Base-by-base conservation (phyloP, 2,329 filamentous ascomycete genomes). In the Diplodia intermedia region DNA sequence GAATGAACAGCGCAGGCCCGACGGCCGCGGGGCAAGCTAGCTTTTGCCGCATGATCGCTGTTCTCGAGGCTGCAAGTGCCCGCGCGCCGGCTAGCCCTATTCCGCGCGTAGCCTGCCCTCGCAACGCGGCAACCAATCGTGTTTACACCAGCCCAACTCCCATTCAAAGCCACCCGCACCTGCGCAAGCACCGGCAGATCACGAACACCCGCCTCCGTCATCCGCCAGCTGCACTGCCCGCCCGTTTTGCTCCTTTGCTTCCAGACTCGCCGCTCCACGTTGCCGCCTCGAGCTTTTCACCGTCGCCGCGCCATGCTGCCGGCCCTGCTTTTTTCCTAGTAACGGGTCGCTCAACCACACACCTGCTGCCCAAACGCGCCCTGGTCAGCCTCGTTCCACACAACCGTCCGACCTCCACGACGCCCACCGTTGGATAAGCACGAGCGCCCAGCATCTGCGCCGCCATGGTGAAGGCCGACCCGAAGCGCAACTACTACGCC, bases 401-500 rank as follows among this genome's bases (percentile, higher is more conserved):
- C 14, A 3, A 20, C 65, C 31, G 29, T 49, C 23, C 63, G 49
- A 56, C 53, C 52, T 57, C 54, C 65, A 60, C 65, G 65, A 40
- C 65, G 65, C n/a, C 18, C 38, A 31, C 31, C 23, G 60, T 47
- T 38, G 43, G 43, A 18, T 52, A n/a, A 63, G 47, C 60, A 36
- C 43, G 3, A 23, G 26, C 40, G 47, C 60, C 12, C 47, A 63
- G 29, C 18, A 63, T n/a, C 36, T 31, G 60, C 60, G 60, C 60
- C 81, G 85, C 72, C 73, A 92, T 92, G 90, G 88, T 87, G 73
- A 90, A 90, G 80, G 82, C 84, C 72, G 90, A 92, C 76, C 83
- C 86, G 71, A 86, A 84, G 73, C 87, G 88, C 74, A 91, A 96
- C 80, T 95, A 95, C 80, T 97, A 97, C 80, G 90, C 89, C 70